Evolutionary conservation across 225 moss, liverwort and hornwort species (phyloP).

Genomic region (Antitrichia curtipendula): DNA sequence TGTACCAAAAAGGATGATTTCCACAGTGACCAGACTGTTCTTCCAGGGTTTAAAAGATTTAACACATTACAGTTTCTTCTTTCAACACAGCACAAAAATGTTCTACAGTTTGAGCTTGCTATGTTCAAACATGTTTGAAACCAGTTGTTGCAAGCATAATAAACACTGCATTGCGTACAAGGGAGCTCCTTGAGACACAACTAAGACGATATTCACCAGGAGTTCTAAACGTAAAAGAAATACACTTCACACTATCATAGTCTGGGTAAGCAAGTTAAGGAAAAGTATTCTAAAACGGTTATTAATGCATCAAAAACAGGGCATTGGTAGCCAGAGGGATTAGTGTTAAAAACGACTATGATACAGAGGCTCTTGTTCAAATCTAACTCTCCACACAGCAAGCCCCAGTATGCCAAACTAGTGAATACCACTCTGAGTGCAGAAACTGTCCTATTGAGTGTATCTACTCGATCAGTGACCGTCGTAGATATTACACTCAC

Average conservation of each 20-base stretch:
- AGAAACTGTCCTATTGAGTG: background rate
- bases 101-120: background rate
- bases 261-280: background rate
- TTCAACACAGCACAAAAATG: background rate
- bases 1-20: no score
- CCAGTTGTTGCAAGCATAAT: background rate
- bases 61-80: background rate
- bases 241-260: background rate
- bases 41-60: background rate
- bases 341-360: background rate
- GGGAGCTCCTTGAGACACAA: background rate
- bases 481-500: background rate
- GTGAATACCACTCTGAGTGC: background rate
- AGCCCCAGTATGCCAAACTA: background rate
- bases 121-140: background rate
- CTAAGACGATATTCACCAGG: background rate
- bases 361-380: conserved; percentile 4
- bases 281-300: background rate
- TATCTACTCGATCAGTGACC: background rate
- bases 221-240: background rate
- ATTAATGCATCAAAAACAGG: background rate
- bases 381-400: background rate
- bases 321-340: background rate
- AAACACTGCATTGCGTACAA: background rate
- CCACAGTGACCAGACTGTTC: no score